Base-by-base conservation (phyloP, 2,329 filamentous ascomycete genomes). In the Endothia cerciana region DNA sequence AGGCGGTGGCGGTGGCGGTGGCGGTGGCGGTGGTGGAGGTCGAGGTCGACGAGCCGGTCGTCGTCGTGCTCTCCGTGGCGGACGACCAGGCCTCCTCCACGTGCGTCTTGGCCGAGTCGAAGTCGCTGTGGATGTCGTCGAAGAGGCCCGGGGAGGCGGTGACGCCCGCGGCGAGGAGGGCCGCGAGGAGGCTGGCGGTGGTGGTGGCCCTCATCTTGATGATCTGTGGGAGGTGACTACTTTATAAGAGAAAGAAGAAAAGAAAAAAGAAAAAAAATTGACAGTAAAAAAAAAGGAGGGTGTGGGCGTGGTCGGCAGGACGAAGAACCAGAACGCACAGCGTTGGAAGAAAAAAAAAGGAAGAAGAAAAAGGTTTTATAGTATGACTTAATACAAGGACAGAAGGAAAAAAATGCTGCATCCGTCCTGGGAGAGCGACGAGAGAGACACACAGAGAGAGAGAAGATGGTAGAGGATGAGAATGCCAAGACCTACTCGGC, bases 91-190 rank as follows among this genome's bases (percentile, higher is more conserved):
- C 57, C 2, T 59, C 38, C 25, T 59, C 57, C 36, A 59, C 38
- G 25, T 43, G 15, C 10, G 57, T 43, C 40, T 59, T 59, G 38
- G n/a, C 57, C 17, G 8, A 15, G 57, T 59, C 40, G 19, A 59
- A 59, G 57, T 59, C 57, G 57, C 57, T 59, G 22, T 45, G 38
- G 40, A 59, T 59, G 57, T 59, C 57, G 40, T 45, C 57, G 13
- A 59, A 59, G 57, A 59, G 11, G 40, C 57, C 57, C 15, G 57
- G 57, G 10, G 57, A 19, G 25, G 57, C 57, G 57, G 57, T 43
- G 38, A 43, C 57, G 57, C 36, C 25, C 4, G 57, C 40, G 38
- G 57, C 57, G 40, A 59, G 57, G 22, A 45, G 22, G 7, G 57
- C 38, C 19, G 38, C 2, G 19, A 45, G 17, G 40, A 59, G 57